phyloP scores from a whole-genome alignment of 306 rosid species.

The Carpinus viminea region DNA sequence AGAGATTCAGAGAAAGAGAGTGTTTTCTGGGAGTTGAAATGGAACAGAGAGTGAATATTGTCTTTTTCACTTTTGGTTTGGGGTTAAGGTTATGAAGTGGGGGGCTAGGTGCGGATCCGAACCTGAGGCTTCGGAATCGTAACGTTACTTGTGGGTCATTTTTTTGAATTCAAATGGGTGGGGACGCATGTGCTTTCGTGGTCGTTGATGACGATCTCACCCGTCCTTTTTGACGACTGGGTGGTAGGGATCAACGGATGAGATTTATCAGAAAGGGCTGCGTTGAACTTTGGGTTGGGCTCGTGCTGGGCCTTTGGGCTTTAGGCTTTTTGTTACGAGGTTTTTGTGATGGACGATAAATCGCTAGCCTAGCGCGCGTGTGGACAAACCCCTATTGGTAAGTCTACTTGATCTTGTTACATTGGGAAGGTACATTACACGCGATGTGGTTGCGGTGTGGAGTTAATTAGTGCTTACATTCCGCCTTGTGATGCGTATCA shows the following conservation, averaged over 20 bases:
- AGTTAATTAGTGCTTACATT: not conserved
- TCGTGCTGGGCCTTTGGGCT: slow-evolving; percentile 16
- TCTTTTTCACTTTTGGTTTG: not conserved
- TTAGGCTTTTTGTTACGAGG: not conserved
- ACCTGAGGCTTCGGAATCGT: slow-evolving; percentile 32
- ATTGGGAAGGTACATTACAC: no score
- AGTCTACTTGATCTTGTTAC: no score
- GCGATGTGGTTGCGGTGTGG: no score
- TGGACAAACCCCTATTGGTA: no score
- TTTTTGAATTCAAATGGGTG: slow-evolving; percentile 57
- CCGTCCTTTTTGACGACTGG: slow-evolving; percentile 1
- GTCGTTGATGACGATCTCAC: not conserved
- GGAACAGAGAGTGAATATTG: slow-evolving; percentile 15
- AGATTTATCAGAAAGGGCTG: not conserved
- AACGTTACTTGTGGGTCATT: slow-evolving; percentile 39
- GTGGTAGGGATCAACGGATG: not conserved
- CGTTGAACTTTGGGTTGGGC: slow-evolving; percentile 13
- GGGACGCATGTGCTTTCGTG: slow-evolving; percentile 28
- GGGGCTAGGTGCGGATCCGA: slow-evolving; percentile 16
- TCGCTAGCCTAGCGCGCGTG: not conserved
- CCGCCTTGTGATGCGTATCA: not conserved
- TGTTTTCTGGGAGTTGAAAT: slow-evolving; percentile 1
- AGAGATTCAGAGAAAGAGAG: not conserved
- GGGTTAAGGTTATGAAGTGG: not conserved
- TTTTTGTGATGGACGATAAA: not conserved